Evolutionary conservation across 805 yeast genomes (phyloP), one percentile per base, ranked within the genome.

Genomic region (Saccharomycopsis fodiens): DNA sequence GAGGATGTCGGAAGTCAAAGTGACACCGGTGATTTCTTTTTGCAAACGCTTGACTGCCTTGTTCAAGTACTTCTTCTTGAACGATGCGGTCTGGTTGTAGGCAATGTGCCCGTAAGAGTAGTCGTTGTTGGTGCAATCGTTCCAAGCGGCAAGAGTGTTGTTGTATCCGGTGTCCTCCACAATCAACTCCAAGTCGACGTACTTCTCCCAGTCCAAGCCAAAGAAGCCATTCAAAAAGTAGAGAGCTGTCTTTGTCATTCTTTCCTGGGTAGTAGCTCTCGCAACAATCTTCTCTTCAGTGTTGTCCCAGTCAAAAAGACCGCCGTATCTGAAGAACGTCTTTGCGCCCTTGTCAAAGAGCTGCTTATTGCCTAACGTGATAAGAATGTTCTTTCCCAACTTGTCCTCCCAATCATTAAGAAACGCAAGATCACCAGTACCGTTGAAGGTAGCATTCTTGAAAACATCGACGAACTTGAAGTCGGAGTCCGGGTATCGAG

Each of bases 401-500:
- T 44, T 35, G 22, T 36, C 29, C 6, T 39, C 20, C 56, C 62
- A 76, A 54, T 73, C 74, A 47, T 76, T 63, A 48, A 79, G 64
- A 54, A 80, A 79, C 2, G 68, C 59, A 45, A 79, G 60, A 4
- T 78, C 76, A 3, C 83, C 83, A 32, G 61, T 61, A 7, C 51
- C 53, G 3, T 30, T 29, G 30, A 53, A 65, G n/a, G 27, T 25
- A 13, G 72, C 60, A 17, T 54, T 52, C 35, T 57, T 58, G 54
- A 78, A 62, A 47, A 66, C 66, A 3, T 58, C 54, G 19, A 58
- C 59, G 4, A 63, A 50, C 0, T 48, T 46, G 5, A 54, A 47
- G 15, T 57, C 53, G 17, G 59, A 58, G 2, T 82, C 73, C 2
- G 87, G 88, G 56, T 69, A 84, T 54, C 95, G 68, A 60, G 84